A percentile compares a stretch with the other conserved stretches of the same genome.
Evolutionary conservation across 2,329 filamentous ascomycete species (phyloP).

Genomic region (Phialophora tarda): DNA sequence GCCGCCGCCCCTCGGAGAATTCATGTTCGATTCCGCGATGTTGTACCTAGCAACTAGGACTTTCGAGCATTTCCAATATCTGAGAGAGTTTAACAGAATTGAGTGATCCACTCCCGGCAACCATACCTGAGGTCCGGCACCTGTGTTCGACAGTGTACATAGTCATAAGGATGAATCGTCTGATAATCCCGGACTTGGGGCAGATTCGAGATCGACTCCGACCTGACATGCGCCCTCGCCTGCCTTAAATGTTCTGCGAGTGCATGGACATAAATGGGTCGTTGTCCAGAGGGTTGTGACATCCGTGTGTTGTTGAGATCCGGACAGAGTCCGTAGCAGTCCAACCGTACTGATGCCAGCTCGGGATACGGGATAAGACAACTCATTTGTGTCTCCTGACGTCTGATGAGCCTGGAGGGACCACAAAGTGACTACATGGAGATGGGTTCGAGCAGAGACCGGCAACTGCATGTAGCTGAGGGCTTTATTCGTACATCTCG

Average conservation of each 20-base stretch:
- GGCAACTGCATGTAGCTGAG: neutral
- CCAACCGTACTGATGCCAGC: neutral
- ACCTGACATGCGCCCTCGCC: neutral
- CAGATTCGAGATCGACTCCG: neutral
- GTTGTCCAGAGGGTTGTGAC: neutral
- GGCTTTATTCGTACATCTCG: conserved; percentile 25
- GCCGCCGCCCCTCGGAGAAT: too few relatives aligned
- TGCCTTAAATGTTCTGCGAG: neutral
- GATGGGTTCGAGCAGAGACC: neutral
- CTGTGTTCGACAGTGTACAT: neutral
- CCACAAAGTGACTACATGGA: neutral
- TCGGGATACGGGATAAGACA: neutral
- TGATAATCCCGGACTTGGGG: neutral
- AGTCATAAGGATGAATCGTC: neutral
- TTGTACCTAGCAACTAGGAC: too few relatives aligned
- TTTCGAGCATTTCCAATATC: too few relatives aligned
- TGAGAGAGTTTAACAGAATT: too few relatives aligned
- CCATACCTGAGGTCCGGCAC: neutral
- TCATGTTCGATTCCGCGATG: too few relatives aligned
- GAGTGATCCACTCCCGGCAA: neutral
- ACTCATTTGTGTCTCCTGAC: neutral
- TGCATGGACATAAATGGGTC: neutral
- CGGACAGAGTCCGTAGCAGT: neutral
- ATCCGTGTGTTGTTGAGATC: neutral
- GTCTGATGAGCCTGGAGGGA: neutral